phyloP scores from a whole-genome alignment of 1,284 basidiomycete species.

The Tilletia caries region DNA sequence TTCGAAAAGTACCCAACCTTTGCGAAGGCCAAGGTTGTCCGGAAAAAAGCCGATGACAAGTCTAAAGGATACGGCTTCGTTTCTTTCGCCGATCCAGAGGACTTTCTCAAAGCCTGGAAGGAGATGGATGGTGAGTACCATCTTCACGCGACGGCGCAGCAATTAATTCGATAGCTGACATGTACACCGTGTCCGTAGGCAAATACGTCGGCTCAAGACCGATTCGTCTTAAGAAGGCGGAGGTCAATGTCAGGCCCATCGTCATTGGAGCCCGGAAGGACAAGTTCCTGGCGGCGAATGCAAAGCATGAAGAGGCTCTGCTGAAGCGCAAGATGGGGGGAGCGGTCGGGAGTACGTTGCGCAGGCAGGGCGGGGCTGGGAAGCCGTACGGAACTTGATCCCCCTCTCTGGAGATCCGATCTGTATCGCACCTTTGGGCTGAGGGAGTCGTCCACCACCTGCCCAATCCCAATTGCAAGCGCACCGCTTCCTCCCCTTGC shows the following conservation, averaged over 20 bases:
- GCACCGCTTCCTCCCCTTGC: too few species aligned
- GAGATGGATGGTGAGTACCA: slow-evolving; percentile 82
- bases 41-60: slow-evolving; percentile 76
- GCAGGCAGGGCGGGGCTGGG: slow-evolving; percentile 14
- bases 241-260: slow-evolving; percentile 34
- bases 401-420: too few species aligned
- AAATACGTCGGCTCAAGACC: slow-evolving; percentile 52
- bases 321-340: slow-evolving; percentile 49
- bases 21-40: slow-evolving; percentile 87
- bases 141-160: background rate
- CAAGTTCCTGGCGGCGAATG: slow-evolving; percentile 38
- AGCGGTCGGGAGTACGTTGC: slow-evolving; percentile 41
- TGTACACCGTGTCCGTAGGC: slow-evolving; percentile 11
- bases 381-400: slow-evolving; percentile 4
- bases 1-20: slow-evolving; percentile 87
- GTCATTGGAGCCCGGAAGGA: slow-evolving; percentile 51
- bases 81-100: slow-evolving; percentile 95
- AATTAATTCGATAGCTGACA: too few species aligned
- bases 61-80: slow-evolving; percentile 92
- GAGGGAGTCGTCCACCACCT: too few species aligned
- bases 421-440: too few species aligned
- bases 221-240: slow-evolving; percentile 50
- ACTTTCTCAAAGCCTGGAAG: slow-evolving; percentile 97
- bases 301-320: slow-evolving; percentile 36
- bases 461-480: too few species aligned